These are phyloP conservation scores for Apophysomyces trapeziformis DNA, from an alignment of 371 early-diverging fungal genomes.

Conservation along the genomic window DNA sequence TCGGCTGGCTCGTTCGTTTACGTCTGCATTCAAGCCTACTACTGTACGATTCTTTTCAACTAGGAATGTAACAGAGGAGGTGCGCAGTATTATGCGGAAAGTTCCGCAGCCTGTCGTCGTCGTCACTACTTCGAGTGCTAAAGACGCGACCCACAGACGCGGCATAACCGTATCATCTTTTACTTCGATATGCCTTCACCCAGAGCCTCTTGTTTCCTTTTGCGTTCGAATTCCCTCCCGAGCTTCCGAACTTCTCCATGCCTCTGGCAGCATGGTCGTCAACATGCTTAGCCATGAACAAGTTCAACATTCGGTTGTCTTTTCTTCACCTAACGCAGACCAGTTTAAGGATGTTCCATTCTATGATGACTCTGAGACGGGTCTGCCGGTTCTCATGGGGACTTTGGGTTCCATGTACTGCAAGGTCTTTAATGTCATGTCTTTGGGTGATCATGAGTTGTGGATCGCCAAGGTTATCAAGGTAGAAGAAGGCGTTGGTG, in stretches of 20 bases:
- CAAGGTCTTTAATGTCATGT: conserved; percentile 45
- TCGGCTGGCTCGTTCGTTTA: background rate
- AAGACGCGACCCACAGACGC: conserved; percentile 45
- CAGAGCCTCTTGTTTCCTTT: conserved; percentile 68
- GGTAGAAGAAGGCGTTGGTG: conserved; percentile 62
- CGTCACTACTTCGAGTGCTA: conserved; percentile 55
- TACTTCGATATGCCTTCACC: conserved; percentile 69
- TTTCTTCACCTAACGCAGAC: conserved; percentile 62
- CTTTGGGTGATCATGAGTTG: conserved; percentile 70
- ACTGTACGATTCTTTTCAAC: conserved; percentile 4
- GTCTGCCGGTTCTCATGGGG: conserved; percentile 62
- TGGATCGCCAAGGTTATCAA: conserved; percentile 67
- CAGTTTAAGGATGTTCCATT: conserved; percentile 63
- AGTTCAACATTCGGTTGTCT: conserved; percentile 63
- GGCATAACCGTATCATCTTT: conserved; percentile 76
- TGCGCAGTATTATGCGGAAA: conserved; percentile 65
- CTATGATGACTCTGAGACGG: conserved; percentile 55
- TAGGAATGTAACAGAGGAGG: conserved; percentile 41
- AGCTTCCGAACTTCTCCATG: conserved; percentile 59
- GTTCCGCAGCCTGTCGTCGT: conserved; percentile 70
- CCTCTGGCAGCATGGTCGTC: conserved; percentile 63
- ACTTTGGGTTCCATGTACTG: conserved; percentile 72
- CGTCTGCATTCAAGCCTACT: background rate
- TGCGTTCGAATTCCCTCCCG: conserved; percentile 69
- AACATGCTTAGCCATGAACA: conserved; percentile 66